These are phyloP conservation scores for Hyphodiscus sp. DNA, from an alignment of 2,329 filamentous ascomycete species.

Conservation along the genomic window DNA sequence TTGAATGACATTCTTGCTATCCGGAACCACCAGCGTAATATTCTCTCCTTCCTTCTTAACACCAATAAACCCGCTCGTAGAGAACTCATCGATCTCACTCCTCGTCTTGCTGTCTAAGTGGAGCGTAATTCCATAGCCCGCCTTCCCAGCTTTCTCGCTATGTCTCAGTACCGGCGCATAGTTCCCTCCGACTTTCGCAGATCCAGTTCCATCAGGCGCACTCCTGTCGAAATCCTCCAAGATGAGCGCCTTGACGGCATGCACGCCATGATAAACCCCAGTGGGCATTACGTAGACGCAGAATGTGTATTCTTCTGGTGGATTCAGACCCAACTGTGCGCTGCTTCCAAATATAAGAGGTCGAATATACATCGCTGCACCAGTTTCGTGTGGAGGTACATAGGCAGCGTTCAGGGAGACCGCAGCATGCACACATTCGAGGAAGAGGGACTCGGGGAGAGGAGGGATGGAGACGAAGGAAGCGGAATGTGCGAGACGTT, in stretches of 20 bases:
- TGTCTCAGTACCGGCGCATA: conserved; percentile 87
- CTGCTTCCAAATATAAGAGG: conserved; percentile 82
- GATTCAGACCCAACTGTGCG: conserved; percentile 78
- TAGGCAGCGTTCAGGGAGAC: conserved; percentile 85
- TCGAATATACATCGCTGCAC: conserved; percentile 87
- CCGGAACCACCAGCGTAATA: conserved; percentile 64
- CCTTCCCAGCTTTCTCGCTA: conserved; percentile 71
- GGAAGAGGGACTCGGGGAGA: conserved; percentile 70
- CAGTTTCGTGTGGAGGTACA: conserved; percentile 83
- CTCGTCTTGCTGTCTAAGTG: conserved; percentile 83
- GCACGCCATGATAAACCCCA: conserved; percentile 86
- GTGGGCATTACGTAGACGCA: conserved; percentile 85
- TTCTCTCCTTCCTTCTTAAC: conserved; percentile 47
- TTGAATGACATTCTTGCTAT: conserved; percentile 81
- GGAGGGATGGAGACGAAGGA: conserved; percentile 76
- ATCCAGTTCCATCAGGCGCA: conserved; percentile 84
- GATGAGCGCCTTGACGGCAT: conserved; percentile 81
- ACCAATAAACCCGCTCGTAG: conserved; percentile 88
- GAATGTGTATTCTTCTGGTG: conserved; percentile 90
- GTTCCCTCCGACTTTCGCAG: conserved; percentile 92
- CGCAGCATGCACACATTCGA: conserved; percentile 69
- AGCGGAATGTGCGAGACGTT: conserved; percentile 77
- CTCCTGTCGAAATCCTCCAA: conserved; percentile 91
- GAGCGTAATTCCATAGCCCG: conserved; percentile 89
- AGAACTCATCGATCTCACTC: conserved; percentile 90